Base-by-base conservation (phyloP, 2,329 filamentous ascomycete genomes). In the Bimuria novae-zelandiae region DNA sequence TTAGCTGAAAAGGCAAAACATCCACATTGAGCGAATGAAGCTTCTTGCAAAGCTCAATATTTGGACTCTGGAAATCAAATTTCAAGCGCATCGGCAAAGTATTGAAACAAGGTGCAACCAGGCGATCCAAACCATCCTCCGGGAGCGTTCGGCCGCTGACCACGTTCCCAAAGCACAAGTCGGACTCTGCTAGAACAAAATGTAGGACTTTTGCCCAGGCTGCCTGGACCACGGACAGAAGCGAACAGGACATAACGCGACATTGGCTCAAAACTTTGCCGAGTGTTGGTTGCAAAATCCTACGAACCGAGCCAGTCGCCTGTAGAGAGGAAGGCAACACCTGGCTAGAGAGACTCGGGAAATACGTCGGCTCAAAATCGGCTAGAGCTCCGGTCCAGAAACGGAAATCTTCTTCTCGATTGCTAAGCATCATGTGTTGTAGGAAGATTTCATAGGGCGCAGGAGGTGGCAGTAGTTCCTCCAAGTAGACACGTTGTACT, bases 101-200 rank as follows among this genome's bases (percentile, higher is more conserved):
- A 67, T 96, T 97, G 79, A 97, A 96, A 69, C 91, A 96, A 0
- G 92, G 92, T 0, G 90, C 91, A n/a, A 95, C 83, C 5, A 96
- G 81, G 3, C 80, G 78, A 32, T 92, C 86, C 10, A 93, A 77
- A 0, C 82, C 83, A 5, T 88, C 81, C 2, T 92, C 71, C 0
- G 84, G 75, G 8, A 90, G 68, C 0, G 86, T 87, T 7, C 92
- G 85, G 1, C 92, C 92, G 65, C 85, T 92, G 51, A 93, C 82
- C 2, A 97, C 87, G 62, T 90, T 94, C 0, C 93, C 92, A 65
- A 97, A 96, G 69, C 90, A 94, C 4, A 96, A 64, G 64, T 96
- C 92, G 0, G 76, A 69, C 4, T 77, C 76, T 1, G 78, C 70
- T 2, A 86, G 79, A 2, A 84, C 75, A 2, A 82, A 75, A 0